A percentile compares a stretch with the other conserved stretches of the same genome.
phyloP scores from a whole-genome alignment of 1,284 basidiomycete species.

The Leccinum proximum region DNA sequence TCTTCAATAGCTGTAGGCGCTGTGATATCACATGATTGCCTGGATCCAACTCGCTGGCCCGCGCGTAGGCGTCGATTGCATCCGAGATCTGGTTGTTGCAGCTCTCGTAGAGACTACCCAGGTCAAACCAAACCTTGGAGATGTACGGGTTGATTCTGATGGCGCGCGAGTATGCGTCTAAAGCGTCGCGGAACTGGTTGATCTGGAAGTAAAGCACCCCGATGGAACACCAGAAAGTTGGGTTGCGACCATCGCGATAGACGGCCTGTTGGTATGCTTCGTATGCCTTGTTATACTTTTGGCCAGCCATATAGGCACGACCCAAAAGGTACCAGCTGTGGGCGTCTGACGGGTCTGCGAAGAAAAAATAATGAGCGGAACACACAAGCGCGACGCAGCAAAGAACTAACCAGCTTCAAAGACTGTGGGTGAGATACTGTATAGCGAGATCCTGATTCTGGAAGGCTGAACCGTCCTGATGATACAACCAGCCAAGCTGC shows the following conservation, averaged over 20 bases:
- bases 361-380: slow-evolving; percentile 7
- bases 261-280: slow-evolving; percentile 99
- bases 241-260: slow-evolving; percentile 97
- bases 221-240: slow-evolving; percentile 99
- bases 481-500: slow-evolving; percentile 97
- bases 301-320: slow-evolving; percentile 98
- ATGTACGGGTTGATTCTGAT: slow-evolving; percentile 99
- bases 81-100: slow-evolving; percentile 99
- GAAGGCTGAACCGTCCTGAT: slow-evolving; percentile 92
- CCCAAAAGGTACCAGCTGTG: slow-evolving; percentile 99
- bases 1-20: slow-evolving; percentile 75
- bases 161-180: slow-evolving; percentile 97
- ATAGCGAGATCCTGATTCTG: slow-evolving; percentile 96
- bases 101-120: slow-evolving; percentile 95
- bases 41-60: slow-evolving; percentile 89
- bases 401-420: slow-evolving; percentile 76
- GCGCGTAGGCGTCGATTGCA: slow-evolving; percentile 96
- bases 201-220: slow-evolving; percentile 99
- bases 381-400: background rate
- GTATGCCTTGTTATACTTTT: slow-evolving; percentile 99
- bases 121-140: slow-evolving; percentile 99
- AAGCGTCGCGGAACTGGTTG: slow-evolving; percentile 97
- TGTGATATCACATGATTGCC: slow-evolving; percentile 76
- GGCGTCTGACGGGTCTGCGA: slow-evolving; percentile 86
- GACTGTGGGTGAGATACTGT: slow-evolving; percentile 90